phyloP scores from a whole-genome alignment of 352 stramenopile species.

The Stephanocyclus meneghinianus region DNA sequence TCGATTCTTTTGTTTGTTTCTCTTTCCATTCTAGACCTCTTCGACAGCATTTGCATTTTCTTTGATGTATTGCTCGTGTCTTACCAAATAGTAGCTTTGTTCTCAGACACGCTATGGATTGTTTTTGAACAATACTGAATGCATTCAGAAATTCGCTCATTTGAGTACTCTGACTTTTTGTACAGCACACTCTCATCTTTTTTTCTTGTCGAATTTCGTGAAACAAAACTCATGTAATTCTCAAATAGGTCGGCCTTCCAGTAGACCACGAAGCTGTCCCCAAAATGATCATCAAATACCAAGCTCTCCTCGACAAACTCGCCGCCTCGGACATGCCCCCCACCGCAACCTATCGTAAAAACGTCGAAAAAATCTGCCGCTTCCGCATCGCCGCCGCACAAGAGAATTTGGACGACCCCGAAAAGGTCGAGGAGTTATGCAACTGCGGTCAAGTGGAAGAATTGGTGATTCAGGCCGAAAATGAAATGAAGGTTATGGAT shows the following conservation, averaged over 20 bases:
- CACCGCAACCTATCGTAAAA: constrained; percentile 77
- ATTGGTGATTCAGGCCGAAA: constrained; percentile 79
- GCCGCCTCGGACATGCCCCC: constrained; percentile 77
- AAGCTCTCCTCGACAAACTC: constrained; percentile 78
- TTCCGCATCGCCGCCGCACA: constrained; percentile 69
- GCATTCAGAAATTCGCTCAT: too few relatives aligned
- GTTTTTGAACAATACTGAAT: too few relatives aligned
- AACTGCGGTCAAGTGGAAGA: constrained; percentile 83
- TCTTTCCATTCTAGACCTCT: too few relatives aligned
- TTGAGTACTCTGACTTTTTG: too few relatives aligned
- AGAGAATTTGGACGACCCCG: constrained; percentile 76
- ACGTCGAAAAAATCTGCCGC: constrained; percentile 77
- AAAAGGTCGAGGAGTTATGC: constrained; percentile 78
- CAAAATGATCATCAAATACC: constrained; percentile 79
- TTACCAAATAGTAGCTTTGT: too few relatives aligned
- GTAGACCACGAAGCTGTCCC: constrained; percentile 77
- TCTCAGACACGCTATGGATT: too few relatives aligned
- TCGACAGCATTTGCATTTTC: too few relatives aligned
- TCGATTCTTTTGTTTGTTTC: too few relatives aligned
- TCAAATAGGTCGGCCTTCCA: constrained; percentile 65
- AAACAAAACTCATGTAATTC: neutral
- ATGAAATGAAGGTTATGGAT: constrained; percentile 82
- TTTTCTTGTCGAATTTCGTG: too few relatives aligned
- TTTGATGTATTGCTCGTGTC: too few relatives aligned
- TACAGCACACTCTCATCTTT: too few relatives aligned